Percentiles rank a stretch among this genome's conserved stretches.
These are phyloP conservation scores for Xylariaceae sp. DNA, from an alignment of 2,329 filamentous ascomycete species.

Conservation along the genomic window DNA sequence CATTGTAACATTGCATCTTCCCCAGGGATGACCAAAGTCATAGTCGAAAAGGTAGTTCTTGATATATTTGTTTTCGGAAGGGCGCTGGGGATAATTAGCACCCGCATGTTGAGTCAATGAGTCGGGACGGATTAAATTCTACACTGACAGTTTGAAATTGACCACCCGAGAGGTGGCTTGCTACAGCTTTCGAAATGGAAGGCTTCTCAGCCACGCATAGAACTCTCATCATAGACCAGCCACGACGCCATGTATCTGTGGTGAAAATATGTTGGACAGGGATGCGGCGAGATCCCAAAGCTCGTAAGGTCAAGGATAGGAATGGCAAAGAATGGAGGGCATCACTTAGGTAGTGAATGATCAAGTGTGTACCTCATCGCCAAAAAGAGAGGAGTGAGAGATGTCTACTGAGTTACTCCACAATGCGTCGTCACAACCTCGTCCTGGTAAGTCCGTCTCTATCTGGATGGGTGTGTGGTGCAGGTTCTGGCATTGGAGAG, in stretches of 20 bases:
- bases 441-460: too few relatives aligned
- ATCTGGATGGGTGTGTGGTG: too few relatives aligned
- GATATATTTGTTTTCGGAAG: slow-evolving; percentile 70
- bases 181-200: slow-evolving; percentile 92
- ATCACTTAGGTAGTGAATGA: too few relatives aligned
- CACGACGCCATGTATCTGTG: slow-evolving; percentile 6
- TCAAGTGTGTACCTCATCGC: too few relatives aligned
- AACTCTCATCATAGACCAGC: slow-evolving; percentile 43
- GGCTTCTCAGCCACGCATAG: slow-evolving; percentile 84
- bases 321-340: too few relatives aligned
- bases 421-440: too few relatives aligned
- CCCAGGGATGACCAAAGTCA: slow-evolving; percentile 77
- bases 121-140: slow-evolving; percentile 2
- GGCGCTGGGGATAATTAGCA: slow-evolving; percentile 45
- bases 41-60: slow-evolving; percentile 95
- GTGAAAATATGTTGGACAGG: too few relatives aligned
- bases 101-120: not conserved
- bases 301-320: too few relatives aligned
- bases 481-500: too few relatives aligned
- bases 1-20: slow-evolving; percentile 82
- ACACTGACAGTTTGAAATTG: slow-evolving; percentile 62
- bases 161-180: slow-evolving; percentile 81
- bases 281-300: too few relatives aligned
- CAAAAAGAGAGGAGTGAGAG: too few relatives aligned
- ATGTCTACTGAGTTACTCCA: too few relatives aligned